Evolutionary conservation across 768 basidiomycete genomes (phyloP), one percentile per base, ranked within the genome.

Genomic region (Rhizopogon vinicolor): DNA sequence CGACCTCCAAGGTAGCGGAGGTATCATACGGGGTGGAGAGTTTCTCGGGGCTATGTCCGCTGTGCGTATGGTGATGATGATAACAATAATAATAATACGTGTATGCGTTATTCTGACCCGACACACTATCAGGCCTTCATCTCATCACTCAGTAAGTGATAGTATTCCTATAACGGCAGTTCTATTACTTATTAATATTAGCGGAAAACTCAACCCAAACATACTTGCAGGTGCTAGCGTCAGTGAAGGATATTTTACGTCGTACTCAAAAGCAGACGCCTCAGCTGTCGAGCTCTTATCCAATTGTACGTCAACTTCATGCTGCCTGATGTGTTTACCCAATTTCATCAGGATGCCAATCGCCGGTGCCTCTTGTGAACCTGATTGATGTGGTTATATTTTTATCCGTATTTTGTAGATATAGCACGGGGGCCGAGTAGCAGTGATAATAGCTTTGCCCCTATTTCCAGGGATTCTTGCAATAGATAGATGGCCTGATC

Each of bases 101-200:
- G 19, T 2, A 14, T 4, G 22, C 18, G 19, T 25, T 16, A 5
- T 16, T 25, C 22, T 49, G 35, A 49, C 9, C 13, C 16, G 35
- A 37, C 13, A 22, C 1, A 37, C 8, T 25, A 25, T 6, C 8
- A 49, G 48, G 48, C 48, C 48, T 49, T 49, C 19, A 49, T 49
- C 19, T 37, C 48, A 7, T 53, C 33, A 25, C 31, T 49, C 14
- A 49, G 43, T 53, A 45, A 44, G 43, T 12, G 3, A 10, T 49
- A 13, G 5, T 12, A 13, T 49, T 14, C 25, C 16, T 12, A 31
- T 12, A 12, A 29, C 19, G 29, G 16, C 28, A 2, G 9, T 7
- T 25, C 41, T 56, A 60, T 9, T 55, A 14, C 46, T 52, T 52
- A 49, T 19, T 51, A 48, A 18, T 5, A 48, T 25, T 5, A 49